Base-by-base conservation (phyloP, 805 yeast species). In the Lachancea quebecensis region DNA sequence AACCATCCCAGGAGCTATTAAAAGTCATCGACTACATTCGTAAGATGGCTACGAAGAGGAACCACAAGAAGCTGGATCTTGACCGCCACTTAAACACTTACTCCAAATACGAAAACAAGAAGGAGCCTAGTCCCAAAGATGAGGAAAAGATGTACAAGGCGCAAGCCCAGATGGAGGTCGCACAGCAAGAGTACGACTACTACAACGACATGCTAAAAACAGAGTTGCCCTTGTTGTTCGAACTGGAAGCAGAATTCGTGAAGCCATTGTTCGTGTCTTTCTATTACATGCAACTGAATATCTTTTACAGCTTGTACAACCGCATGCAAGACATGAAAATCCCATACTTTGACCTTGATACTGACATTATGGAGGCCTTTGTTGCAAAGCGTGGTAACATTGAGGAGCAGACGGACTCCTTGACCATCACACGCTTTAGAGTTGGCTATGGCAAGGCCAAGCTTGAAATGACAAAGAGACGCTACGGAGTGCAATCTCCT, bases 261-360 rank as follows among this genome's bases (percentile, higher is more conserved):
- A 83, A 81, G 60, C 99, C 99, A 15, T 72, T 93, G 57, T 93
- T 93, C 69, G 93, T 91, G 57, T 83, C 95, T 45, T 82, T 93
- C 66, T 93, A 93, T 69, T 93, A 81, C 74, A 93, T 93, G 98
- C 99, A 93, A 71, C 77, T 93, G 72, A 93, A 93, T 71, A 88
- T 93, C 47, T 93, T 90, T 67, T 93, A 93, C 74, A 89, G 96
- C 1, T 72, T 93, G 50, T 90, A 86, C 71, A 83, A 77, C 60
- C 78, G 85, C 57, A 86, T 91, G 87, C 96, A 91, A 68, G 95
- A 87, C 62, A 81, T 91, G 85, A 89, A 93, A 70, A 93, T 93
- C 54, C 96, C 97, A 12, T 93, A 93, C 69, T 93, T 93, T 67
- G 95, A 93, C 63, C 72, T 93, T 60, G 72, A 78, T 41, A 74